phyloP scores from a whole-genome alignment of 2,329 filamentous ascomycete species.

The Dactylellina sp. region DNA sequence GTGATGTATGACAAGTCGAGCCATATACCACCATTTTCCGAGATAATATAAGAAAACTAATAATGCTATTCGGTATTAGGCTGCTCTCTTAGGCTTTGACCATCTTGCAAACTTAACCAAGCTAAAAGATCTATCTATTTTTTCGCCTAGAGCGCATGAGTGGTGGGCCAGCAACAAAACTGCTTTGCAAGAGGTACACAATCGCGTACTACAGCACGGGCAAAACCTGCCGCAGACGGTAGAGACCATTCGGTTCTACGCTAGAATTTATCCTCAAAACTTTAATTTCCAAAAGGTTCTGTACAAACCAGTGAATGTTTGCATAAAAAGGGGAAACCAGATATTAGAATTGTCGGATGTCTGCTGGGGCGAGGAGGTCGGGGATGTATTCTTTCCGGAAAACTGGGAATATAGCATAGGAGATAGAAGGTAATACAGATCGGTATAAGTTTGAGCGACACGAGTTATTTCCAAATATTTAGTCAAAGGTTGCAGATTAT shows the following conservation, averaged over 20 bases:
- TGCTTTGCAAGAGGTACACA: not conserved
- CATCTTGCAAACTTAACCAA: not conserved
- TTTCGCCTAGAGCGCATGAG: not conserved
- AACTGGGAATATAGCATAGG: not conserved
- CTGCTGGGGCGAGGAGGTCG: not conserved
- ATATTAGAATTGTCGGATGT: not conserved
- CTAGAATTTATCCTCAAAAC: not conserved
- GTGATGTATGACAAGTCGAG: slow-evolving; percentile 5
- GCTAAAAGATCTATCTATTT: slow-evolving; percentile 14
- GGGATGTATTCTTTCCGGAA: not conserved
- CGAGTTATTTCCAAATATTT: no score
- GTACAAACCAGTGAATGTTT: slow-evolving; percentile 1
- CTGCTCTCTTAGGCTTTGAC: not conserved
- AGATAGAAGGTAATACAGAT: no score
- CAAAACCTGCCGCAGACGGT: not conserved
- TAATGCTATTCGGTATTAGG: not conserved
- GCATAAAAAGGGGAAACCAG: not conserved
- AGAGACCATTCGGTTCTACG: slow-evolving; percentile 12
- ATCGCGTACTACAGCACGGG: not conserved
- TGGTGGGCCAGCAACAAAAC: not conserved
- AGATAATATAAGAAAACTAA: not conserved
- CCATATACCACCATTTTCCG: not conserved
- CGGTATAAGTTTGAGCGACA: no score
- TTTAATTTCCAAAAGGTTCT: not conserved
- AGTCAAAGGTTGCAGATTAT: no score